Conservation (phyloP, 2,329 filamentous ascomycete genomes). For the Cladosporium halotolerans region DNA sequence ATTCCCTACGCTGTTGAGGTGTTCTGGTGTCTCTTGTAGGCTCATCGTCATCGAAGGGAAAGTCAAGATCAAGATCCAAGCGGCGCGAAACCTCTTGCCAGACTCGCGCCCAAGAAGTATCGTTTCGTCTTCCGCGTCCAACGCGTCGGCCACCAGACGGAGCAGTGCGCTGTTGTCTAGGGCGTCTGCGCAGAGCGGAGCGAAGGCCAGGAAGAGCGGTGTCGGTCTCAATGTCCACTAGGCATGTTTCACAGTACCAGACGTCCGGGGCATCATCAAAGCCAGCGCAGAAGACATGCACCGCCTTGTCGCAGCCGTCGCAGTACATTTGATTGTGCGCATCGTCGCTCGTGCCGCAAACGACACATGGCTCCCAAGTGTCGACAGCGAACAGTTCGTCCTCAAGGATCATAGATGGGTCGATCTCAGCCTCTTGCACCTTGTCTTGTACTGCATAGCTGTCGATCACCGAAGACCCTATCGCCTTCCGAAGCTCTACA, state of each 20-base stretch:
- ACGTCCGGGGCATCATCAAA: conserved; percentile 52
- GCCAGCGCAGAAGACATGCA: conserved; percentile 87
- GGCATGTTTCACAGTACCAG: conserved; percentile 90
- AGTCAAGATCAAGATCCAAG: conserved; percentile 71
- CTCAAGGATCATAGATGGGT: conserved; percentile 71
- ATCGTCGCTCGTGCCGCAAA: conserved; percentile 75
- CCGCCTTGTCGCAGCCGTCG: conserved; percentile 81
- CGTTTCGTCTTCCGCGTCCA: conserved; percentile 28
- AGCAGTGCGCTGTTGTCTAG: conserved; percentile 18
- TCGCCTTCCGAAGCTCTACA: conserved; percentile 72
- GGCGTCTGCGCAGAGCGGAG: conserved; percentile 20
- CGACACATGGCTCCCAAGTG: conserved; percentile 64
- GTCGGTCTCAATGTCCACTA: conserved; percentile 27
- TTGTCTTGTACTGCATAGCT: conserved; percentile 69
- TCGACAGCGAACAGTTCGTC: conserved; percentile 54
- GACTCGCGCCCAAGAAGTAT: conserved; percentile 64
- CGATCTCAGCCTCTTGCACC: conserved; percentile 84
- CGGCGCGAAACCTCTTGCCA: conserved; percentile 87
- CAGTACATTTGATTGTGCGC: conserved; percentile 83
- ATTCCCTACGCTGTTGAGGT: conserved; percentile 51
- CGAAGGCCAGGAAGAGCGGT: conserved; percentile 22
- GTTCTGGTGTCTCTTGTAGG: conserved; percentile 47
- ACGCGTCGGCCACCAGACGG: neutral
- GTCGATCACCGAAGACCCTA: conserved; percentile 58
- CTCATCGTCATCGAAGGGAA: conserved; percentile 69